Evolutionary conservation across 176 grass and related monocot species (phyloP), one percentile per base, ranked within the genome.

Genomic region (Oryza glumipatula): DNA sequence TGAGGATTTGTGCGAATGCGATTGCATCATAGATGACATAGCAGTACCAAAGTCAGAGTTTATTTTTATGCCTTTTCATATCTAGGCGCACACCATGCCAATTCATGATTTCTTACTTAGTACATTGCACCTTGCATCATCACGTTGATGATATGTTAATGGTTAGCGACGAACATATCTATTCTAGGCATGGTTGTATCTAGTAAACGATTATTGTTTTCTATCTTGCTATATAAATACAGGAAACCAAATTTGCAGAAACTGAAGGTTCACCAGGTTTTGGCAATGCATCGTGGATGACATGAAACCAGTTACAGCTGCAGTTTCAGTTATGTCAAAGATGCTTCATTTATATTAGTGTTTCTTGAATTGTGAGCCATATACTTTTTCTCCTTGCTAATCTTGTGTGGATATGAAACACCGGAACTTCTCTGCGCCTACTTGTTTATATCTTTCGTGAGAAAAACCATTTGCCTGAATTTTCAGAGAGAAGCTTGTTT

Each of bases 1-100:
- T 3, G 9, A 61, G 17, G 13, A 43, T 58, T 52, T 41, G 0
- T 58, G 67, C 16, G 33, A 11, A 15, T 14, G 68, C 9, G 48
- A 39, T 58, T 58, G 15, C 68, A 60, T 82, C 33, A 72, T 15
- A 16, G n/a, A n/a, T 82, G 35, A 68, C 33, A 58, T 43, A n/a
- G 79, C 14, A 26, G 11, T 28, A 36, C 70, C 49, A 23, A 44
- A 35, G 35, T 72, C 68, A 61, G 35, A 58, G 78, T 12, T 17
- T 65, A 9, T 19, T 78, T 72, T 72, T 8, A 72, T 9, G 23
- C 14, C 45, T 74, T 74, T 23, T 7, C n/a, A 23, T 5, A 63
- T 22, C 58, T 23, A 10, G 58, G 23, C n/a, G 58, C 58, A 23
- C 58, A 23, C 58, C 58, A 63, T 63, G 9, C 7, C 2, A 23